Evolutionary conservation across 163 green algal species (phyloP).

Genomic region (Scenedesmus sp.): DNA sequence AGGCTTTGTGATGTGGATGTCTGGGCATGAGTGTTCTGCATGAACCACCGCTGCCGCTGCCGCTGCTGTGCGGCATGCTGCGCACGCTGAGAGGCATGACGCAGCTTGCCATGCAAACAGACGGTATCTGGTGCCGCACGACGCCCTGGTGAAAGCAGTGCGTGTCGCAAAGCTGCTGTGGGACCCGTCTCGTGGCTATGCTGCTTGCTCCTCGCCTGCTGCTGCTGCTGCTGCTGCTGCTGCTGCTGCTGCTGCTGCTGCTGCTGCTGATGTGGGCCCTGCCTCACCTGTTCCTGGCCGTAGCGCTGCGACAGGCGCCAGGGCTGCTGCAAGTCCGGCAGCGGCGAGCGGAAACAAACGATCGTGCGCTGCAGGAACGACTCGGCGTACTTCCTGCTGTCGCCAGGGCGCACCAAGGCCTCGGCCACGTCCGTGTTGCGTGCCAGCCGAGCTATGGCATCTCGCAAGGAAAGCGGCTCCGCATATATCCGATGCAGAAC

Average conservation of each 20-base stretch:
- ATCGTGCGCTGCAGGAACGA: slow-evolving; percentile 35
- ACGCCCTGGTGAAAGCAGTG: background rate
- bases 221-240: background rate
- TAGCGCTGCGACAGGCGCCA: slow-evolving; percentile 52
- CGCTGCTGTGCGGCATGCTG: background rate
- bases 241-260: background rate
- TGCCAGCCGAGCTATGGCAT: slow-evolving; percentile 26
- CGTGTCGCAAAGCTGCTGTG: background rate
- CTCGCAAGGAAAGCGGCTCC: background rate
- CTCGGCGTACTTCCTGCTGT: background rate
- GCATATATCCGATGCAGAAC: slow-evolving; percentile 45
- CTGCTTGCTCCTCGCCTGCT: background rate
- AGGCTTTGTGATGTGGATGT: too few relatives aligned
- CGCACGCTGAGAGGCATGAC: background rate
- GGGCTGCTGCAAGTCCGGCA: slow-evolving; percentile 19
- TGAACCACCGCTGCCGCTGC: background rate
- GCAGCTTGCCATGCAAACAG: background rate
- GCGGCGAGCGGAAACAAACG: slow-evolving; percentile 5
- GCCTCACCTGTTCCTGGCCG: slow-evolving; percentile 44
- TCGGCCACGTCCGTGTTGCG: background rate
- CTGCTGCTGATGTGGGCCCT: background rate
- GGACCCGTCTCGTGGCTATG: background rate
- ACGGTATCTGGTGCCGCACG: too few relatives aligned
- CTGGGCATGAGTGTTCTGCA: too few relatives aligned
- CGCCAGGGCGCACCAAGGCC: background rate